Conservation (phyloP, 2,329 filamentous ascomycete species). For the Talaromyces funiculosus region DNA sequence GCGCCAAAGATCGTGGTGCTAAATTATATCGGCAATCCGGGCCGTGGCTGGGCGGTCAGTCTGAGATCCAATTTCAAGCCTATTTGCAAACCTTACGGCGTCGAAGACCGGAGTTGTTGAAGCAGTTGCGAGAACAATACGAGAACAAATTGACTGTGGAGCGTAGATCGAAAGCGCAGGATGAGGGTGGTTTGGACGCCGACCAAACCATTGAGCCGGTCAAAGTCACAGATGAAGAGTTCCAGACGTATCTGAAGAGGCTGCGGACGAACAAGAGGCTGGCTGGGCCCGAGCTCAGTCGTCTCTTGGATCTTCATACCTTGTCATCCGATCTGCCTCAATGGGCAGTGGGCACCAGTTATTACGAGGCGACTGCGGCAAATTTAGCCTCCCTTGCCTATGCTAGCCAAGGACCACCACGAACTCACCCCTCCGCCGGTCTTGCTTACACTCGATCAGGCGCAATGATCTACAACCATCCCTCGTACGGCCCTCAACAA, state of each 20-base stretch:
- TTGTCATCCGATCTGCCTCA: constrained; percentile 32
- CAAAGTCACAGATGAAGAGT: constrained; percentile 41
- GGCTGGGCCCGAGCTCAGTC: constrained; percentile 49
- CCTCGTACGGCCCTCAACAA: constrained; percentile 54
- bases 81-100: constrained; percentile 46
- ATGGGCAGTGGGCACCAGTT: constrained; percentile 28
- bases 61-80: constrained; percentile 49
- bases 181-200: constrained; percentile 33
- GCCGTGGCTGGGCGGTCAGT: constrained; percentile 54
- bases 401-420: constrained; percentile 46
- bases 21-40: constrained; percentile 54
- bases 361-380: constrained; percentile 32
- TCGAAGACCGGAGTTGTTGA: constrained; percentile 35
- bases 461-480: constrained; percentile 54
- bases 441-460: constrained; percentile 56
- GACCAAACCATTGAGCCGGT: constrained; percentile 22
- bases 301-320: constrained; percentile 53
- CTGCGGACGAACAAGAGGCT: constrained; percentile 38
- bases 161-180: constrained; percentile 34
- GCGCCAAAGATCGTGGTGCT: constrained; percentile 26
- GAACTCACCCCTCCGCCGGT: constrained; percentile 61
- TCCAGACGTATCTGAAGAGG: constrained; percentile 42
- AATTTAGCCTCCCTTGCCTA: constrained; percentile 39
- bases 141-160: constrained; percentile 30
- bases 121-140: constrained; percentile 32